Percentiles rank a stretch among this genome's conserved stretches.
Conservation (phyloP, 2,329 filamentous ascomycete species). For the Chaetomiaceae sp. region DNA sequence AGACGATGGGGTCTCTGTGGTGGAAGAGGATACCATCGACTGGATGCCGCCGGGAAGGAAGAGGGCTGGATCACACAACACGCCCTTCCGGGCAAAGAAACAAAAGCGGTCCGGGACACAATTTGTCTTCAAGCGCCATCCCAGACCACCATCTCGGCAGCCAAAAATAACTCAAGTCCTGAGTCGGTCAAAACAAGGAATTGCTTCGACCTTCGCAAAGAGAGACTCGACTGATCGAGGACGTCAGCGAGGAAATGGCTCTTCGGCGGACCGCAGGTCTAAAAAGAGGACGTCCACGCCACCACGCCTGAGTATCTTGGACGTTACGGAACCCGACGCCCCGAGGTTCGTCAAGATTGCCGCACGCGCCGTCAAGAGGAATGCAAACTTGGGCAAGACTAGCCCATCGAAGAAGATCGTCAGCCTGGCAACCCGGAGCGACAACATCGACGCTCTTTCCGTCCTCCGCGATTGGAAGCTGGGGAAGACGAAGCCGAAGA, state of each 20-base stretch:
- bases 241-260: not conserved
- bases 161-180: constrained; percentile 32
- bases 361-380: constrained; percentile 50
- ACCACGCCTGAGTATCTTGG: constrained; percentile 57
- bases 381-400: constrained; percentile 47
- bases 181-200: constrained; percentile 19
- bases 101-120: constrained; percentile 30
- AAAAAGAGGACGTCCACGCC: constrained; percentile 27
- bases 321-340: constrained; percentile 50
- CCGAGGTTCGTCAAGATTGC: constrained; percentile 59
- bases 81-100: constrained; percentile 31
- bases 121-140: constrained; percentile 30
- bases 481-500: constrained; percentile 45
- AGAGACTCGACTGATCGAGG: constrained; percentile 7
- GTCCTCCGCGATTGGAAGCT: constrained; percentile 53
- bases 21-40: constrained; percentile 52
- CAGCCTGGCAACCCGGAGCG: constrained; percentile 55
- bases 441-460: constrained; percentile 54
- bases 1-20: constrained; percentile 31
- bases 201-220: not conserved
- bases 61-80: constrained; percentile 31
- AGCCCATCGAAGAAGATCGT: constrained; percentile 55
- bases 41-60: constrained; percentile 45
- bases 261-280: constrained; percentile 11
- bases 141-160: constrained; percentile 27